phyloP scores from a whole-genome alignment of 1,284 basidiomycete species.

The Mycosarcoma maydis region DNA sequence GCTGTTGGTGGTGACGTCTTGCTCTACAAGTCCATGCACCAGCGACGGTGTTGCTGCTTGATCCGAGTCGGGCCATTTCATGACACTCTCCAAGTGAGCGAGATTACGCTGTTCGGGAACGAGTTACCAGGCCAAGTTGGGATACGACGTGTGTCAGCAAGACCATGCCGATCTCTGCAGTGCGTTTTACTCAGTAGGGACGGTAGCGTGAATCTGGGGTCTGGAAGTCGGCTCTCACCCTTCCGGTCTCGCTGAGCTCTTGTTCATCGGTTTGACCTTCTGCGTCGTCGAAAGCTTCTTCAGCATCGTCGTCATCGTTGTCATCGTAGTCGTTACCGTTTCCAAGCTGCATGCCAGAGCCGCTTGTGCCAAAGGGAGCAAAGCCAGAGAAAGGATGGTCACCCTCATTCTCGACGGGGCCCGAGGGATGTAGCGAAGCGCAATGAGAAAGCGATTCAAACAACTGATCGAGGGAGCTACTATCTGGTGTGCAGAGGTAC shows the following conservation, averaged over 20 bases:
- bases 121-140: background rate
- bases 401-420: conserved; percentile 71
- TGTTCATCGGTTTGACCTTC: conserved; percentile 59
- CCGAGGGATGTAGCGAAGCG: conserved; percentile 83
- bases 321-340: conserved; percentile 70
- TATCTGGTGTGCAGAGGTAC: conserved; percentile 52
- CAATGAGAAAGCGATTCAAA: conserved; percentile 88
- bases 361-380: conserved; percentile 59
- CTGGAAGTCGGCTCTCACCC: conserved; percentile 90
- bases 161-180: background rate
- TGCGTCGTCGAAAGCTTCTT: conserved; percentile 72
- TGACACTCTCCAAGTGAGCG: conserved; percentile 46
- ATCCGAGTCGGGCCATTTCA: conserved; percentile 47
- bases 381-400: conserved; percentile 60
- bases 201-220: conserved; percentile 78
- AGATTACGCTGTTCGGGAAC: conserved; percentile 38
- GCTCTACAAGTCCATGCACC: background rate
- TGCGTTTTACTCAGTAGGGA: conserved; percentile 74
- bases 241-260: conserved; percentile 82
- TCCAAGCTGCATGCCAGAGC: conserved; percentile 58
- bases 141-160: conserved; percentile 15
- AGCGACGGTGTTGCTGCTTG: conserved; percentile 17
- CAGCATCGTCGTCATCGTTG: conserved; percentile 70
- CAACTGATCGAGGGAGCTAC: conserved; percentile 78
- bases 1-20: background rate